Conservation (phyloP, 176 grass and related monocot species). For the Tuctoria greenei region DNA sequence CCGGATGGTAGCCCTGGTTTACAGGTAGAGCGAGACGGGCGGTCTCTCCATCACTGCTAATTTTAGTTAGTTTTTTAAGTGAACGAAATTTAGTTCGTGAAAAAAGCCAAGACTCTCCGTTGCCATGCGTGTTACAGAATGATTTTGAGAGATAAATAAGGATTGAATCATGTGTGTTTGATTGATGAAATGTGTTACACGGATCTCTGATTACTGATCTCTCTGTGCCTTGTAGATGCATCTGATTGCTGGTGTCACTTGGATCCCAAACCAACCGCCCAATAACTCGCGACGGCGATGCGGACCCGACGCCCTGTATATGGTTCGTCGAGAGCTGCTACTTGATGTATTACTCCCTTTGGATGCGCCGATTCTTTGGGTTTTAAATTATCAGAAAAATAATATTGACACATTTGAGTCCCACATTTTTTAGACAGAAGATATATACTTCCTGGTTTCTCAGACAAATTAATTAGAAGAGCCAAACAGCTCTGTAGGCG, state of each 20-base stretch:
- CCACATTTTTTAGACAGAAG: not conserved
- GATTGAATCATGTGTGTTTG: too few species aligned
- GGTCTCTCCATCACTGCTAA: not conserved
- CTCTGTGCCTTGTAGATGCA: not conserved
- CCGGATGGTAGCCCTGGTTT: constrained; percentile 24
- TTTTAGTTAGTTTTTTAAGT: not conserved
- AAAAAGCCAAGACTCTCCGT: not conserved
- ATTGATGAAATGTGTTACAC: not conserved
- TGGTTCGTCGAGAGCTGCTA: too few species aligned
- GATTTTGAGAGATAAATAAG: too few species aligned
- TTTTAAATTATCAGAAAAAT: too few species aligned
- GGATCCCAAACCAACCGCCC: not conserved
- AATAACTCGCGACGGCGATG: constrained; percentile 13
- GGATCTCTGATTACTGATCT: not conserved
- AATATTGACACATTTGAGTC: constrained; percentile 23
- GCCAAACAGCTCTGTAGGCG: not conserved
- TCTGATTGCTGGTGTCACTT: not conserved
- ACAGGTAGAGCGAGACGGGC: not conserved
- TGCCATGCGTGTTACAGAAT: not conserved
- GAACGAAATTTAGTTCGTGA: too few species aligned
- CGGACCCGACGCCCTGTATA: not conserved
- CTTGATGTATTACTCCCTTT: too few species aligned
- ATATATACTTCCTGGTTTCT: too few species aligned
- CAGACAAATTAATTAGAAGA: not conserved
- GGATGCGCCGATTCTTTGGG: too few species aligned